Base-by-base conservation (phyloP, 2,329 filamentous ascomycete species). In the Hymenoscyphus scutula region DNA sequence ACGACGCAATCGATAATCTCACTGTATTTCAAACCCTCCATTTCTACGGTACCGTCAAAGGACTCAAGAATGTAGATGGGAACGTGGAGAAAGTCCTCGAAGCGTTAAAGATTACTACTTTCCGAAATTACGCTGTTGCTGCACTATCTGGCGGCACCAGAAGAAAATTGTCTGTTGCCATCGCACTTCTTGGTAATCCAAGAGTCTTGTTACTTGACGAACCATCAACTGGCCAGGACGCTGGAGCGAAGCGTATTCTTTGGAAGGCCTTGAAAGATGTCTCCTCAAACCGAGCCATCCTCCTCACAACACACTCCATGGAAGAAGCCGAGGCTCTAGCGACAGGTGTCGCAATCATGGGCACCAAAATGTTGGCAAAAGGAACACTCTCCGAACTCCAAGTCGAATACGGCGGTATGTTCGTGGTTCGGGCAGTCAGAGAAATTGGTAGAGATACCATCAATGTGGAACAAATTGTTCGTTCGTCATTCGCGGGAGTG, bases 261-360 rank as follows among this genome's bases (percentile, higher is more conserved):
- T 76, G 74, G 75, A 74, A 72, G 60, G 69, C 71, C 2, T 65
- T 77, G 1, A 64, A 69, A 54, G 65, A 67, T 1, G 65, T 76
- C 29, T 65, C 65, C 1, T 53, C 61, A 1, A 70, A 72, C 58
- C 68, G 74, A 29, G 70, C 73, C 7, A 73, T 76, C 37, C 65
- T 76, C 1, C 69, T 76, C 25, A 76, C 75, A 1, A 76, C 74
- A 6, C 75, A 77, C 61, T 69, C 65, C 55, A 77, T 76, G 74
- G 75, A 76, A 66, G 73, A 76, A 66, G 75, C 73, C 0, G 72
- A 75, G 55, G 71, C 74, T 23, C 65, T 77, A 5, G 72, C 73
- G 5, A 73, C 74, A 7, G 69, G 72, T 30, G 74, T 74, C 11
- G 73, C 72, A 2, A 76, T 76, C 62, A 71, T 76, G 67, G 68